Percentiles rank a stretch among this genome's conserved stretches.
Evolutionary conservation across 805 yeast species (phyloP).

Genomic region (Lipomyces lipofer): DNA sequence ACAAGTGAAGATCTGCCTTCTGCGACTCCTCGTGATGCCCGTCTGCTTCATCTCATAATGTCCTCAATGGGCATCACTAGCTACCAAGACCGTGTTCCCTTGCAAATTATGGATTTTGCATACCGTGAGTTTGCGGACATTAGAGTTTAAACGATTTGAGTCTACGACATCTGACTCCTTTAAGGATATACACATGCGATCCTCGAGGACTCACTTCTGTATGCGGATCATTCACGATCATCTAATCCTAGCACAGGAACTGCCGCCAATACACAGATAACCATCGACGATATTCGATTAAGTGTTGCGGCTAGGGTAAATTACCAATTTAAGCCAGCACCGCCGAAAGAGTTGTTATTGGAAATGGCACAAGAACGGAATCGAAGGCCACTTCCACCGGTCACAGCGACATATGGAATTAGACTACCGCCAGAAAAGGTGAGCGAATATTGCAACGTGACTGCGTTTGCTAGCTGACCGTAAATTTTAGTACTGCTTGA

Average conservation of each 20-base stretch:
- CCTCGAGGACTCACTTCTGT: slow-evolving; percentile 83
- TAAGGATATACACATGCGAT: slow-evolving; percentile 77
- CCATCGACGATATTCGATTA: slow-evolving; percentile 86
- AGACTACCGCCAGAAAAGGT: slow-evolving; percentile 88
- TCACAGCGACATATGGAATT: slow-evolving; percentile 76
- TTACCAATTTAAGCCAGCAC: slow-evolving; percentile 92
- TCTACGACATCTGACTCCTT: too few species aligned
- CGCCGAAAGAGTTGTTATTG: slow-evolving; percentile 87
- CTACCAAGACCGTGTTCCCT: slow-evolving; percentile 93
- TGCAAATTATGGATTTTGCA: slow-evolving; percentile 97
- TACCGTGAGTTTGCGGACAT: slow-evolving; percentile 46
- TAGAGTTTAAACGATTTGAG: too few species aligned
- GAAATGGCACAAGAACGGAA: slow-evolving; percentile 93
- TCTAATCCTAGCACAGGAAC: slow-evolving; percentile 28
- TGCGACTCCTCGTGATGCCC: slow-evolving; percentile 76
- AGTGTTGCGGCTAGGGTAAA: slow-evolving; percentile 95
- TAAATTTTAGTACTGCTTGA: slow-evolving; percentile 63
- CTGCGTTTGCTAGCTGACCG: background rate
- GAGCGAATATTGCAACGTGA: background rate
- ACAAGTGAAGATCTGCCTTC: slow-evolving; percentile 23
- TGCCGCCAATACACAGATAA: slow-evolving; percentile 42
- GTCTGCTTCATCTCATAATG: slow-evolving; percentile 82
- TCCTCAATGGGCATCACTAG: slow-evolving; percentile 91
- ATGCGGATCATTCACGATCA: slow-evolving; percentile 68
- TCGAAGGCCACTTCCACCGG: slow-evolving; percentile 85